A percentile compares a stretch with the other conserved stretches of the same genome.
Evolutionary conservation across 192 early-diverging fungal genomes (phyloP).

Genomic region (Haplosporangium gracile): DNA sequence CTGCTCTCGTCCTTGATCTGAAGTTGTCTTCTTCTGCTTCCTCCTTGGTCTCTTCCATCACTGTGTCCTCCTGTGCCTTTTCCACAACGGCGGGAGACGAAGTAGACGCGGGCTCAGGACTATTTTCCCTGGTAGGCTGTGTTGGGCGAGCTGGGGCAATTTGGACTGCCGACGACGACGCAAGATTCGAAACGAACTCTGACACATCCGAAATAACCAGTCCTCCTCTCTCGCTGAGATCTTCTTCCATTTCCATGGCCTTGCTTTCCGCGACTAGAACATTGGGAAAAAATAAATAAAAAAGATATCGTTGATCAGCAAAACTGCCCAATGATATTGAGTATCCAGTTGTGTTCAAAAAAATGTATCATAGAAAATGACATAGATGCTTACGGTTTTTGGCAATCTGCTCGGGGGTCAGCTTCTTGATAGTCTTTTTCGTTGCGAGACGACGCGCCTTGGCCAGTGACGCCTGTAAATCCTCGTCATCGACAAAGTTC

Average conservation of each 20-base stretch:
- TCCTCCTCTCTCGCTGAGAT: conserved; percentile 53
- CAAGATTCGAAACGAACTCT: conserved; percentile 83
- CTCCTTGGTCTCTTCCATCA: conserved; percentile 36
- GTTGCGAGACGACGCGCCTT: conserved; percentile 73
- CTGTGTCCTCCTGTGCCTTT: conserved; percentile 33
- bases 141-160: conserved; percentile 56
- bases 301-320: no score
- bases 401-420: conserved; percentile 74
- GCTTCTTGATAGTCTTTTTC: conserved; percentile 63
- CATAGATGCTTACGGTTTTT: conserved; percentile 56
- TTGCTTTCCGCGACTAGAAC: conserved; percentile 53
- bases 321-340: no score
- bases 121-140: conserved; percentile 33
- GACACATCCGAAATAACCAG: conserved; percentile 89
- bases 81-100: conserved; percentile 1
- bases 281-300: conserved; percentile 1
- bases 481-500: conserved; percentile 96
- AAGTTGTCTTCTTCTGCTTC: conserved; percentile 33
- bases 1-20: conserved; percentile 27
- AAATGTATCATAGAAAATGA: neutral
- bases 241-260: conserved; percentile 58
- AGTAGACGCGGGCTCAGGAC: neutral
- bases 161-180: conserved; percentile 24
- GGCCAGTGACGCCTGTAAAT: conserved; percentile 89
- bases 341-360: no score